Conservation (phyloP, 2,329 filamentous ascomycete species). For the Hymenoscyphus linearis region DNA sequence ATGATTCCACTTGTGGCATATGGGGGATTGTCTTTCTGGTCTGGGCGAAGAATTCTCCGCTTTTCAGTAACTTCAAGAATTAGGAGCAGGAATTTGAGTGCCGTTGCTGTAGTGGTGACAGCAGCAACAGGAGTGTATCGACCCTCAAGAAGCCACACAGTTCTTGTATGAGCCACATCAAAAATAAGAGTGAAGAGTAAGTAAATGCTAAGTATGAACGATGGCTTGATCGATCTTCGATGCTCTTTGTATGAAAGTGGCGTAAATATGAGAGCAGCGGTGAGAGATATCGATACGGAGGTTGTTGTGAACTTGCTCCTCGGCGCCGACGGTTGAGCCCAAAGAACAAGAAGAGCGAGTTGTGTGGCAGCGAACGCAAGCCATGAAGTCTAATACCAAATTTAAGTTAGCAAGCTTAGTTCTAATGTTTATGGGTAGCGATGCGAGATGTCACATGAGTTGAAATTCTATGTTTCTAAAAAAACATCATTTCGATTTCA, state of each 20-base stretch:
- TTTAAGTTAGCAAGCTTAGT: neutral
- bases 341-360: neutral
- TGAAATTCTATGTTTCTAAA: neutral
- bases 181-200: neutral
- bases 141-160: constrained; percentile 21
- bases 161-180: constrained; percentile 3
- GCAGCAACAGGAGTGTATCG: constrained; percentile 9
- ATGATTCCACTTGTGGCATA: constrained; percentile 34
- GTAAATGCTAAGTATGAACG: neutral
- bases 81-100: constrained; percentile 19
- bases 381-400: neutral
- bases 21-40: constrained; percentile 16
- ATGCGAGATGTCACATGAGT: neutral
- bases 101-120: constrained; percentile 16
- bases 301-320: constrained; percentile 20
- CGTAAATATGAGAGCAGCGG: neutral
- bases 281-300: neutral
- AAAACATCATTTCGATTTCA: neutral
- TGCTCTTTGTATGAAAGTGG: constrained; percentile 2
- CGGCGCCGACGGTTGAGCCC: neutral
- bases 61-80: constrained; percentile 24
- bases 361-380: neutral
- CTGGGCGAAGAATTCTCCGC: constrained; percentile 11
- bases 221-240: constrained; percentile 3
- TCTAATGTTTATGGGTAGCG: no score